A percentile compares a stretch with the other conserved stretches of the same genome.
phyloP scores from a whole-genome alignment of 176 grass and related monocot genomes.

The Oryza longistaminata region DNA sequence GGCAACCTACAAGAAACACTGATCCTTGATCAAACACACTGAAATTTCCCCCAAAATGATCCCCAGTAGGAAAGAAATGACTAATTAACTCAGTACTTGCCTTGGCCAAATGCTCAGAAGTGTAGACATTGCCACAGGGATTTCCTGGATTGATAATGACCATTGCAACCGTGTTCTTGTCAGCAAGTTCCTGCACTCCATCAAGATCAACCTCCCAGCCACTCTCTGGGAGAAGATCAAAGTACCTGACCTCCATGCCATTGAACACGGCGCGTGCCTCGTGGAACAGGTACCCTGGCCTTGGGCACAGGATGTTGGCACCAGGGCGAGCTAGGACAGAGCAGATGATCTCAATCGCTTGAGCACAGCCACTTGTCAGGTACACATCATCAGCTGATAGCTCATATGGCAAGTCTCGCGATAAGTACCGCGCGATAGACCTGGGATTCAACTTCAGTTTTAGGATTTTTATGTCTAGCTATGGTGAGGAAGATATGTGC shows the following conservation, averaged over 20 bases:
- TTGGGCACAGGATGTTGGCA: slow-evolving; percentile 68
- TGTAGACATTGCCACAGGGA: slow-evolving; percentile 77
- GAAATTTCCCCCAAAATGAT: not conserved
- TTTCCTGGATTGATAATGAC: slow-evolving; percentile 76
- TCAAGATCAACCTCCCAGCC: slow-evolving; percentile 74
- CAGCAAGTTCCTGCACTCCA: slow-evolving; percentile 48
- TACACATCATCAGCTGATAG: slow-evolving; percentile 54
- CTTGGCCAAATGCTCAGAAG: slow-evolving; percentile 62
- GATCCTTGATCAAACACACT: not conserved
- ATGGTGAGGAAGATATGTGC: not conserved
- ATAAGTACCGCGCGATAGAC: slow-evolving; percentile 56
- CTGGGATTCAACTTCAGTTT: slow-evolving; percentile 27
- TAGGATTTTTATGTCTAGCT: not conserved
- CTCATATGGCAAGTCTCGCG: slow-evolving; percentile 48
- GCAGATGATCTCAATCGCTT: slow-evolving; percentile 65
- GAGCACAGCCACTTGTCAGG: slow-evolving; percentile 60
- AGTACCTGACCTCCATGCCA: slow-evolving; percentile 64
- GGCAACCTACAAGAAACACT: slow-evolving; percentile 42
- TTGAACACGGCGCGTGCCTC: slow-evolving; percentile 51
- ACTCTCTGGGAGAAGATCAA: slow-evolving; percentile 56
- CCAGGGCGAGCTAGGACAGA: slow-evolving; percentile 56
- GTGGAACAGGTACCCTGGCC: slow-evolving; percentile 62
- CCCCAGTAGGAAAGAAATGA: not conserved
- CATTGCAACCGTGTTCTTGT: slow-evolving; percentile 66
- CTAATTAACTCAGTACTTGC: slow-evolving; percentile 15